phyloP scores from a whole-genome alignment of 352 stramenopile genomes.

The Phytophthora pistaciae region DNA sequence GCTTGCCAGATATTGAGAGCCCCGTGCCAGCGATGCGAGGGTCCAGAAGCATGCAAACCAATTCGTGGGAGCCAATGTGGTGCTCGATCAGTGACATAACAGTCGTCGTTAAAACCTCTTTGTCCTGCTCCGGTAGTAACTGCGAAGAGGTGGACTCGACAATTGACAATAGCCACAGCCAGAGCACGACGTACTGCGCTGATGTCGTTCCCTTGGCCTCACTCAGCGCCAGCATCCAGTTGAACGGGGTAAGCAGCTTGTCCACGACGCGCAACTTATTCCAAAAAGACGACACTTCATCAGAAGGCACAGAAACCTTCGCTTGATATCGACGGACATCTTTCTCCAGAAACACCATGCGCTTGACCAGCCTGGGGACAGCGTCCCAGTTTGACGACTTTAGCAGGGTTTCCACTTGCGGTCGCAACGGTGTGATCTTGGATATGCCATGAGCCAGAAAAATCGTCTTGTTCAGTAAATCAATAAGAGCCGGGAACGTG shows the following conservation, averaged over 20 bases:
- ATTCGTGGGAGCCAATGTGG: conserved; percentile 41
- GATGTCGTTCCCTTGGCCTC: conserved; percentile 43
- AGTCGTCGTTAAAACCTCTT: conserved; percentile 11
- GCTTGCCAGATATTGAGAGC: conserved; percentile 48
- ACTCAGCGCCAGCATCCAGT: conserved; percentile 53
- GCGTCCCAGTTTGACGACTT: conserved; percentile 24
- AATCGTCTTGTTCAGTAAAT: conserved; percentile 23
- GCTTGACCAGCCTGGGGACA: conserved; percentile 29
- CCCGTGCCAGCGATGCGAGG: conserved; percentile 51
- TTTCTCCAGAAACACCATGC: conserved; percentile 35
- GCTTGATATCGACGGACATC: conserved; percentile 33
- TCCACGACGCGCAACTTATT: conserved; percentile 40
- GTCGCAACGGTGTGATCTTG: conserved; percentile 22
- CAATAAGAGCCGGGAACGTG: conserved; percentile 19
- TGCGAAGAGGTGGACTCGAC: conserved; percentile 15
- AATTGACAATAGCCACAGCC: conserved; percentile 52
- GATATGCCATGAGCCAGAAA: conserved; percentile 30
- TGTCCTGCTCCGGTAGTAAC: conserved; percentile 23
- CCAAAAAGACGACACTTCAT: conserved; percentile 42
- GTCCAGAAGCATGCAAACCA: conserved; percentile 60
- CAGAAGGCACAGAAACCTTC: conserved; percentile 16
- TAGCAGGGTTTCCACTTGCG: conserved; percentile 15
- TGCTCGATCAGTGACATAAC: conserved; percentile 21
- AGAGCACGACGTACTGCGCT: conserved; percentile 55
- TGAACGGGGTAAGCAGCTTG: conserved; percentile 50